These are phyloP conservation scores for Sanghuangporus baumii DNA, from an alignment of 1,284 basidiomycete genomes.

Conservation along the genomic window DNA sequence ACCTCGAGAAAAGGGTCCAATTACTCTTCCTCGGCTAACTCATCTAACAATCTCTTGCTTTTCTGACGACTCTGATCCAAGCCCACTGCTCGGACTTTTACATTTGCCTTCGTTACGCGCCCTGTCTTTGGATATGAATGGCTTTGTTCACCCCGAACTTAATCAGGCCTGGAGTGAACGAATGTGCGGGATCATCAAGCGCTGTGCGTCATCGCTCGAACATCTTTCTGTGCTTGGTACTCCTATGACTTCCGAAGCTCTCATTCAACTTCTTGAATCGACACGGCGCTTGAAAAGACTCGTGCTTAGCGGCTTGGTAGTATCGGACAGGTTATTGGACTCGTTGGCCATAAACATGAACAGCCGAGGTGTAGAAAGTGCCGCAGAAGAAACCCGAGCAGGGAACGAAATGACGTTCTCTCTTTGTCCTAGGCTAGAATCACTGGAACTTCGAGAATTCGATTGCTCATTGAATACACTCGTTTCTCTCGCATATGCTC, in stretches of 20 bases:
- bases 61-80: constrained; percentile 11
- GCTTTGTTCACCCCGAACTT: neutral
- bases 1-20: neutral
- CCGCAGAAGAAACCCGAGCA: neutral
- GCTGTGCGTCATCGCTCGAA: neutral
- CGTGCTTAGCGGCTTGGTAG: constrained; percentile 2
- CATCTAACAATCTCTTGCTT: constrained; percentile 8
- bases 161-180: constrained; percentile 6
- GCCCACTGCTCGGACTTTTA: constrained; percentile 8
- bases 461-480: constrained; percentile 1
- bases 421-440: constrained; percentile 1
- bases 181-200: constrained; percentile 1
- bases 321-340: neutral
- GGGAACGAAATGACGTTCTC: neutral
- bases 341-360: constrained; percentile 1
- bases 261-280: neutral
- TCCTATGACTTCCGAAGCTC: constrained; percentile 5
- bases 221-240: constrained; percentile 1
- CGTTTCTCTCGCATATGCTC: neutral
- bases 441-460: constrained; percentile 7
- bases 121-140: constrained; percentile 12
- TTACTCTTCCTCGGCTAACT: neutral
- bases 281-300: neutral
- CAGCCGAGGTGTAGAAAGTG: neutral
- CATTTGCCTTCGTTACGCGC: constrained; percentile 2